A percentile compares a stretch with the other conserved stretches of the same genome.
phyloP scores from a whole-genome alignment of 2,329 filamentous ascomycete genomes.

The Fusarium burgessii region DNA sequence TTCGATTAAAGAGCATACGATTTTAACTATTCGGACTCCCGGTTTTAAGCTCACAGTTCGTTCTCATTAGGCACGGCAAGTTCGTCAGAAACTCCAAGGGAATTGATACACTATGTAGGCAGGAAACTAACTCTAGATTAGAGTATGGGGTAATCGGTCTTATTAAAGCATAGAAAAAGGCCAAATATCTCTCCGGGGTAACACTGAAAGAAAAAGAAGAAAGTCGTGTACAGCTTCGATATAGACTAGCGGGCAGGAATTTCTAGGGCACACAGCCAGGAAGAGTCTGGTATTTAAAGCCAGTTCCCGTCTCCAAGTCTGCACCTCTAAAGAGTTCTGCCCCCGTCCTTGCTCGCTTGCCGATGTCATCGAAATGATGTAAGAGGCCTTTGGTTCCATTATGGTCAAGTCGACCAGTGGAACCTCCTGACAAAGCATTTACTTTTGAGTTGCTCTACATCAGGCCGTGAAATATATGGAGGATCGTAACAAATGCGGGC shows the following conservation, averaged over 20 bases:
- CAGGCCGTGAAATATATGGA: constrained; percentile 49
- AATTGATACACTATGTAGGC: constrained; percentile 44
- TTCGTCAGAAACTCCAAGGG: constrained; percentile 39
- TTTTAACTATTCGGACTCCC: neutral
- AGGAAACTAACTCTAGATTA: constrained; percentile 50
- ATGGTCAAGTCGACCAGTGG: constrained; percentile 31
- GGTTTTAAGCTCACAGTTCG: neutral
- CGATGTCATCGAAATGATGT: constrained; percentile 37
- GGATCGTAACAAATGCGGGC: constrained; percentile 49
- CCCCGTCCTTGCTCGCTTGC: constrained; percentile 41
- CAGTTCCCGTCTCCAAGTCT: neutral
- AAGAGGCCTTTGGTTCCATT: constrained; percentile 34
- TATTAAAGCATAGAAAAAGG: constrained; percentile 56
- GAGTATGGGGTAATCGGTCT: constrained; percentile 51
- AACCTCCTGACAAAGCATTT: constrained; percentile 40
- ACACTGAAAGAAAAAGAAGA: constrained; percentile 54
- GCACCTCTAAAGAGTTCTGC: constrained; percentile 17
- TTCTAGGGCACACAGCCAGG: constrained; percentile 15
- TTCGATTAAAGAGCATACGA: neutral
- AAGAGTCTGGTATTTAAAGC: constrained; percentile 14
- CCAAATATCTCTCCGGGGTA: constrained; percentile 52
- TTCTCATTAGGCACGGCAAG: neutral
- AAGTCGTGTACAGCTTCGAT: constrained; percentile 45
- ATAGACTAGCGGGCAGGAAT: constrained; percentile 15
- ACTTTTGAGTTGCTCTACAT: constrained; percentile 47